Percentiles rank a stretch among this genome's conserved stretches.
Conservation (phyloP, 192 early-diverging fungal genomes). For the Backusella macrospora region DNA sequence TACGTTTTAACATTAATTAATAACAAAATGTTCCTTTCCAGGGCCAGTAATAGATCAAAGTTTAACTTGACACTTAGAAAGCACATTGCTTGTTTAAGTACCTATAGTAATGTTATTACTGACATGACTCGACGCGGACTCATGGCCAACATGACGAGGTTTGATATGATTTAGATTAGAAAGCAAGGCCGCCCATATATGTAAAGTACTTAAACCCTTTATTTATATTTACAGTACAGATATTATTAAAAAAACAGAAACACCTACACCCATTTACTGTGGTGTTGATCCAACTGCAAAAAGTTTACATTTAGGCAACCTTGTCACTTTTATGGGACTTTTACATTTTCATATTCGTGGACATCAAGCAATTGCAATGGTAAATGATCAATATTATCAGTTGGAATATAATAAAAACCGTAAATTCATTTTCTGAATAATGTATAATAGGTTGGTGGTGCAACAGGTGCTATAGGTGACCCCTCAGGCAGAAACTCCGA, state of each 20-base stretch:
- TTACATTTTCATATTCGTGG: slow-evolving; percentile 85
- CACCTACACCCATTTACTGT: slow-evolving; percentile 72
- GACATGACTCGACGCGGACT: slow-evolving; percentile 31
- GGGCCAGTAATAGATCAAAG: neutral
- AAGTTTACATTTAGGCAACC: slow-evolving; percentile 91
- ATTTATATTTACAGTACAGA: slow-evolving; percentile 42
- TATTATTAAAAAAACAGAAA: slow-evolving; percentile 46
- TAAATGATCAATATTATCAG: slow-evolving; percentile 35
- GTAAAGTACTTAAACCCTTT: neutral
- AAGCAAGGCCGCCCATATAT: neutral
- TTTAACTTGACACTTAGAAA: neutral
- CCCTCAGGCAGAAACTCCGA: slow-evolving; percentile 87
- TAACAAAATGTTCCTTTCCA: neutral
- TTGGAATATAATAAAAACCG: neutral
- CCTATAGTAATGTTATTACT: slow-evolving; percentile 22
- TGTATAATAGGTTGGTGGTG: slow-evolving; percentile 70
- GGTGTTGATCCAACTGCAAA: slow-evolving; percentile 94
- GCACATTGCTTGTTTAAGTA: slow-evolving; percentile 1
- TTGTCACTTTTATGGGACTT: slow-evolving; percentile 81
- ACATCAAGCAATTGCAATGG: slow-evolving; percentile 82
- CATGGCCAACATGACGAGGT: slow-evolving; percentile 33
- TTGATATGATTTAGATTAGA: neutral
- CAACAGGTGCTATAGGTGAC: slow-evolving; percentile 93
- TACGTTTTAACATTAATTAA: too few species aligned
- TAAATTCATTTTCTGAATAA: neutral